Evolutionary conservation across 371 early-diverging fungal genomes (phyloP), one percentile per base, ranked within the genome.

Genomic region (Parasitella parasitica): DNA sequence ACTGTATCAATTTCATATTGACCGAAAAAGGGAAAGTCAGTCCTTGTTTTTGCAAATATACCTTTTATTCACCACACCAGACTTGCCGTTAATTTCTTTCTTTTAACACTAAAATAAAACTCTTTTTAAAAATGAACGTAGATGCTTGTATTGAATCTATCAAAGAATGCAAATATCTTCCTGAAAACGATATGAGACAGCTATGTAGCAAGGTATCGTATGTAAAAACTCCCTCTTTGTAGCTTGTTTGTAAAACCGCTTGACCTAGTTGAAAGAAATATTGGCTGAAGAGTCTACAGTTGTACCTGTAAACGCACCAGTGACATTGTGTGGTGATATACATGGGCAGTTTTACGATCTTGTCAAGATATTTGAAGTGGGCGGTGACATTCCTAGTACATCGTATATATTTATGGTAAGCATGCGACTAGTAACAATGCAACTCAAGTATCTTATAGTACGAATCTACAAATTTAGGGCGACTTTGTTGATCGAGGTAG

Each of bases 331-430:
- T 78, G 97, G 99, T 54, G 96, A 98, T 77, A 96, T 98, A 57
- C 99, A 98, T 77, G 99, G 99, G n/a, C 99, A 99, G 76, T 99
- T 99, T 76, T 97, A 94, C 73, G 99, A 99, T 77, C 81, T 97
- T 66, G 70, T 98, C 68, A 97, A 99, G 78, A 88, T 99, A 32
- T 98, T 99, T 73, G 90, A 94, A 59, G 97, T 97, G 12, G 99
- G 98, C 30, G 99, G 99, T 15, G 92, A 97, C 70, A 86, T 97
- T 18, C 97, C 99, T 7, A 85, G 89, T 55, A 98, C 97, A 16
- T 96, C 94, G 69, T 99, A 99, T 81, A 93, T 97, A 63, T 98
- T 98, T 74, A 97, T 99, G 97, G 80, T 77, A 70, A 52, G 32
- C 8, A 11, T 20, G 6, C 18, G 6, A 36, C 9, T 35, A 35